phyloP scores from a whole-genome alignment of 345 rosid genomes.

The Gossypium herbaceum region DNA sequence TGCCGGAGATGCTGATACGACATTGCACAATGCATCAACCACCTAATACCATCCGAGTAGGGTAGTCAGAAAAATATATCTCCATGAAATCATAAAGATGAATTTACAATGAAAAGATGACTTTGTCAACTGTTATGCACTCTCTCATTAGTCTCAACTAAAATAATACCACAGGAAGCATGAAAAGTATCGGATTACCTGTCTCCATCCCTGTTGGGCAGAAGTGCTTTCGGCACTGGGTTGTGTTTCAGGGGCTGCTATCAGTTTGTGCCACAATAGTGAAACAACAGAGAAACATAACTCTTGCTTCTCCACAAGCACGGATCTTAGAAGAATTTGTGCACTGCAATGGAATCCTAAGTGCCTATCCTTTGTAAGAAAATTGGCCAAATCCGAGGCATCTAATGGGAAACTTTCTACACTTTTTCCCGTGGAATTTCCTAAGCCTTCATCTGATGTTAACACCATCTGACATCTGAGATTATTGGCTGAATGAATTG shows the following conservation, averaged over 20 bases:
- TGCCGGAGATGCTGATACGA: conserved; percentile 81
- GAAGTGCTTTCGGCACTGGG: conserved; percentile 92
- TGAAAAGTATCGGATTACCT: conserved; percentile 41
- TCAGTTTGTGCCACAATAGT: conserved; percentile 84
- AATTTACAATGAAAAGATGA: not conserved
- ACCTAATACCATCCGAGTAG: conserved; percentile 45
- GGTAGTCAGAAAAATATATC: conserved; percentile 16
- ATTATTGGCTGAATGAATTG: conserved; percentile 34
- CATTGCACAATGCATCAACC: conserved; percentile 92
- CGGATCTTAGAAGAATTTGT: conserved; percentile 74
- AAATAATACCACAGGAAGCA: not conserved
- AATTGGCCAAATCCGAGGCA: conserved; percentile 96
- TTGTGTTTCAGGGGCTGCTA: conserved; percentile 86
- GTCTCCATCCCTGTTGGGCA: conserved; percentile 99
- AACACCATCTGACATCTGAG: conserved; percentile 38
- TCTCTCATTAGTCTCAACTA: not conserved
- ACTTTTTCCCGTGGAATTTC: conserved; percentile 50
- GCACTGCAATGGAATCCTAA: conserved; percentile 82
- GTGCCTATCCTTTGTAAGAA: conserved; percentile 86
- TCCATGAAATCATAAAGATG: not conserved
- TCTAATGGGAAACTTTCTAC: conserved; percentile 61
- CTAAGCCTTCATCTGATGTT: conserved; percentile 41
- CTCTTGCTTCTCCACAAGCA: conserved; percentile 88
- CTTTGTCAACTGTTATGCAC: not conserved
- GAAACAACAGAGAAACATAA: conserved; percentile 94